Conservation (phyloP, 306 rosid species). For the Herpetospermum pedunculosum region DNA sequence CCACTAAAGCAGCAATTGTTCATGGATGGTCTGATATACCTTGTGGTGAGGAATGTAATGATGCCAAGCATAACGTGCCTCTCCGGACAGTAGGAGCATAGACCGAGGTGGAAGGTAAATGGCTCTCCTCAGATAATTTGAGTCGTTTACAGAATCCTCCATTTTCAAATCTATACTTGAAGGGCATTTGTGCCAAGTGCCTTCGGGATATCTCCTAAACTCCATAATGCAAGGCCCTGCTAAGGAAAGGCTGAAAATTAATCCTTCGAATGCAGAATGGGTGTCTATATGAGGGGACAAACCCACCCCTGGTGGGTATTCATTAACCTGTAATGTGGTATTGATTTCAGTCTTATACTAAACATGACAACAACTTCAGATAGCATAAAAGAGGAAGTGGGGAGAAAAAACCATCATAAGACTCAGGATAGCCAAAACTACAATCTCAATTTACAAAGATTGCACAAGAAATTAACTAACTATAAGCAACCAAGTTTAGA, state of each 20-base stretch:
- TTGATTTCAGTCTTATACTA: slow-evolving; percentile 15
- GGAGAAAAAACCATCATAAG: not conserved
- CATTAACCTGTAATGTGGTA: slow-evolving; percentile 59
- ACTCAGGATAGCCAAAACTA: not conserved
- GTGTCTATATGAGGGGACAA: slow-evolving; percentile 96
- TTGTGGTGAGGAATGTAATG: slow-evolving; percentile 89
- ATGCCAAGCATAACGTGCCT: slow-evolving; percentile 90
- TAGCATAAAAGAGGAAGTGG: not conserved
- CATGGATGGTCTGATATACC: slow-evolving; percentile 24
- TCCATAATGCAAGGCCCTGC: slow-evolving; percentile 99
- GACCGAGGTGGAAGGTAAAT: slow-evolving; percentile 77
- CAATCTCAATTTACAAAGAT: not conserved
- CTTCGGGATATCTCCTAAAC: slow-evolving; percentile 56
- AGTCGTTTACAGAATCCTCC: slow-evolving; percentile 33
- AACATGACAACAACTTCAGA: not conserved
- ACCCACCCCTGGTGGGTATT: slow-evolving; percentile 94
- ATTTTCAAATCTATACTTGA: slow-evolving; percentile 21
- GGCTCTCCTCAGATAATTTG: slow-evolving; percentile 42
- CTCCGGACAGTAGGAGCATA: slow-evolving; percentile 69
- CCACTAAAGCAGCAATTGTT: not conserved
- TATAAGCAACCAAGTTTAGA: not conserved
- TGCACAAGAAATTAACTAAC: not conserved
- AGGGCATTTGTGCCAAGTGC: slow-evolving; percentile 26
- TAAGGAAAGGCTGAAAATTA: slow-evolving; percentile 87
- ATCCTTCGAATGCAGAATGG: slow-evolving; percentile 95